Evolutionary conservation across 768 basidiomycete genomes (phyloP), one percentile per base, ranked within the genome.

Genomic region (Coprinellus micaceus): DNA sequence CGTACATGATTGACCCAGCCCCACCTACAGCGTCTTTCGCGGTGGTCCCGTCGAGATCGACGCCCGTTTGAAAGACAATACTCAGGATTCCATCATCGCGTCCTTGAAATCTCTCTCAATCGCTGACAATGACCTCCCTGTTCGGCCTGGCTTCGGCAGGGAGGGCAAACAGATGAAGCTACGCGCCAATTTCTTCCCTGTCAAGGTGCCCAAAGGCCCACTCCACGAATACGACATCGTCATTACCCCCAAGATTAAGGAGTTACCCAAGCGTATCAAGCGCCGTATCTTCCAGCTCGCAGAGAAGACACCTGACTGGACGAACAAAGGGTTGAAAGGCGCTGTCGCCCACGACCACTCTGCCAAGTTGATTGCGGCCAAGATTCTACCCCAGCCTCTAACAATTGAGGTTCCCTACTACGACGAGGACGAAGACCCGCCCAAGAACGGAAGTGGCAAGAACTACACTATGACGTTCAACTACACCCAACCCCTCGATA

Each of bases 131-230:
- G 74, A 80, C 13, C 67, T 91, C 40, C 85, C 86, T 15, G 60
- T 82, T 10, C 78, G 85, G 21, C 83, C 84, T 6, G 82, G 75
- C 15, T 86, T 78, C 60, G 85, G 86, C 0, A 81, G 72, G 0
- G 60, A 59, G 1, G 85, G 86, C 10, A 74, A 58, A 36, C 39
- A 67, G 10, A 75, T 84, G 62, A 78, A 73, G 43, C 66, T 89
- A 15, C 77, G 88, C 6, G 76, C 86, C 45, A 90, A 89, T 62
- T 88, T 84, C 72, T 88, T 88, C 67, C 77, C 85, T 0, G 73
- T 89, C 25, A 74, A 72, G 46, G 66, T 82, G 10, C 77, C 77
- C 1, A 77, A 79, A 37, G 74, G 72, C 0, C 68, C 76, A 2
- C 62, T 84, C 9, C 83, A 75, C 63, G 88, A 90, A 56, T 90